These are phyloP conservation scores for Colletotrichum cuscutae DNA, from an alignment of 2,329 filamentous ascomycete genomes.

Conservation along the genomic window DNA sequence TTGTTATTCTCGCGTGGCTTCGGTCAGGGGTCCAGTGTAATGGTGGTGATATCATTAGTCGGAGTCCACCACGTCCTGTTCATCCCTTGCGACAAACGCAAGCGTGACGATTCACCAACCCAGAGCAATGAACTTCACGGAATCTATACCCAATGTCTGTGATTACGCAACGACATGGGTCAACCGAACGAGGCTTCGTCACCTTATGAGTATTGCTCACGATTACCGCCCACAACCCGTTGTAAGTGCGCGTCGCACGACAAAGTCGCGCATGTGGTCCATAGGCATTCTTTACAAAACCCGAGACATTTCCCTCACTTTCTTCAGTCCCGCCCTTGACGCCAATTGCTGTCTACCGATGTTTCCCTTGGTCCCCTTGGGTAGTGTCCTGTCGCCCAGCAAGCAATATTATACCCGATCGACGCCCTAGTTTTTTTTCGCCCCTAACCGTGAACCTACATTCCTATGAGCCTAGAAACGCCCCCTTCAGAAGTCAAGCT, in stretches of 20 bases:
- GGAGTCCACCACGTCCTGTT: neutral
- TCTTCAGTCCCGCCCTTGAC: constrained; percentile 44
- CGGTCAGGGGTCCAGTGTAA: neutral
- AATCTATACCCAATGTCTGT: neutral
- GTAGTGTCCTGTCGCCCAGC: constrained; percentile 55
- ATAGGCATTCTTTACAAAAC: constrained; percentile 3
- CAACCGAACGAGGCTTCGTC: neutral
- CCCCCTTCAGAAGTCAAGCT: constrained; percentile 47
- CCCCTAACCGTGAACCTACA: constrained; percentile 46
- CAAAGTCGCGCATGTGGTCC: neutral
- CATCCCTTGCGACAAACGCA: neutral
- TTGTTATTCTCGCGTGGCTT: neutral
- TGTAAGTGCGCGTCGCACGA: neutral
- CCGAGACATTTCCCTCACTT: constrained; percentile 15
- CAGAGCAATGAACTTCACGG: neutral
- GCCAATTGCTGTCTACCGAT: constrained; percentile 45
- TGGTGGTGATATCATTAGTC: neutral
- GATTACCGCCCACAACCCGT: no score
- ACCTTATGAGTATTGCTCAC: neutral
- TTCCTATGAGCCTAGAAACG: constrained; percentile 42
- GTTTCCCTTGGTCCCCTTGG: constrained; percentile 50
- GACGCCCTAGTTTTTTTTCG: constrained; percentile 47
- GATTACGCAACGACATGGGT: neutral
- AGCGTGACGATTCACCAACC: no score
- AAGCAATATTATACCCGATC: constrained; percentile 51